Conservation (phyloP, 352 stramenopile genomes). For the Phytopythium ostracodes region DNA sequence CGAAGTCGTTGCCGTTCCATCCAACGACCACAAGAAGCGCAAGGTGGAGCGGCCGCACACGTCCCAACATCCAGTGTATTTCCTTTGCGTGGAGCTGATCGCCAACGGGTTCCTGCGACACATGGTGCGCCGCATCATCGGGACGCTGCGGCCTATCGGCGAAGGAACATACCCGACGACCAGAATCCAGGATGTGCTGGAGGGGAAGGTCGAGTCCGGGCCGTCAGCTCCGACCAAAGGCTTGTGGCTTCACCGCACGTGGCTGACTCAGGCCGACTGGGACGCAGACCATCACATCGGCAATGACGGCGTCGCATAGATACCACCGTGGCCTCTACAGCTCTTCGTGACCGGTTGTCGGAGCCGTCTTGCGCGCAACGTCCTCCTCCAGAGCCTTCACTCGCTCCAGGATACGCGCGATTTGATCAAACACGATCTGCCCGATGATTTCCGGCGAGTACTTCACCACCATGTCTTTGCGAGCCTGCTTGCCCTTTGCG, state of each 20-base stretch:
- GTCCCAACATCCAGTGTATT: slow-evolving; percentile 39
- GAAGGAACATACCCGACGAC: slow-evolving; percentile 53
- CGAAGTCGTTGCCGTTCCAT: slow-evolving; percentile 8
- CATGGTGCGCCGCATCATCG: slow-evolving; percentile 86
- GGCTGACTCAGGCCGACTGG: slow-evolving; percentile 74
- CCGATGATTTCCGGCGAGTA: slow-evolving; percentile 80
- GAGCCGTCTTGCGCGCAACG: slow-evolving; percentile 1
- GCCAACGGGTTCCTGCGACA: slow-evolving; percentile 84
- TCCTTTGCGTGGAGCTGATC: slow-evolving; percentile 79
- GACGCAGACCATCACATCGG: slow-evolving; percentile 38
- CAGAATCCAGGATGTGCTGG: slow-evolving; percentile 66
- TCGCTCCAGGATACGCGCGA: slow-evolving; percentile 54
- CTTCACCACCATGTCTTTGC: slow-evolving; percentile 78
- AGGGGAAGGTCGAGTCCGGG: slow-evolving; percentile 41
- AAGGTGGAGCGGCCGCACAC: slow-evolving; percentile 17
- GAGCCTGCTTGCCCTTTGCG: slow-evolving; percentile 62
- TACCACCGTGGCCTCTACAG: slow-evolving; percentile 30
- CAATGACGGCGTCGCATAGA: slow-evolving; percentile 24
- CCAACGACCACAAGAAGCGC: slow-evolving; percentile 37
- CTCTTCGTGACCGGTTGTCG: slow-evolving; percentile 37
- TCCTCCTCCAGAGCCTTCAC: slow-evolving; percentile 21
- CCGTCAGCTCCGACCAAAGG: slow-evolving; percentile 75
- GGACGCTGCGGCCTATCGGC: slow-evolving; percentile 72
- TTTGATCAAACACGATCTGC: slow-evolving; percentile 54
- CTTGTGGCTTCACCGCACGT: slow-evolving; percentile 83